Base-by-base conservation (phyloP, 1,139 yeast species). In the Yamadazyma blattariae region DNA sequence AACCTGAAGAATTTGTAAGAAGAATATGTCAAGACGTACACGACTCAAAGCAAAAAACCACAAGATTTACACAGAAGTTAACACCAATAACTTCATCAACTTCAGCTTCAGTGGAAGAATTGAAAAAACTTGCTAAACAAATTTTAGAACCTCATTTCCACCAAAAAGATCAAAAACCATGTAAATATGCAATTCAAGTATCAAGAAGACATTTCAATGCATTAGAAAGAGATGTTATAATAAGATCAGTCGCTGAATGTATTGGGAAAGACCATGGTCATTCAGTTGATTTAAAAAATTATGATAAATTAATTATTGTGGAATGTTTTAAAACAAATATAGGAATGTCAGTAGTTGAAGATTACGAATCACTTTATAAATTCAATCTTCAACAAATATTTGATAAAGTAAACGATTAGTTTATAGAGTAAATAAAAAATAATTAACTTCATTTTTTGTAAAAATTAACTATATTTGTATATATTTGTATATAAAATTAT, bases 271-370 rank as follows among this genome's bases (percentile, higher is more conserved):
- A 79, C 7, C 76, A 80, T 46, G 82, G 81, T 2, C 96, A 88
- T 54, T 64, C 66, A 23, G 96, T 92, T 9, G 95, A 89, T 53
- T 71, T 92, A 57, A 87, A 88, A 48, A 64, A 79, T 14, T 88
- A 79, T 52, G 95, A 89, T 39, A 82, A 82, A 51, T 65, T 92
- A 48, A 77, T 92, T 34, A 55, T 92, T 40, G 84, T 92, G 2
- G 96, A 89, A 55, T 86, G 96, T 52, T 92, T 82, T 61, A 90
- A 89, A 56, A 83, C 77, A 42, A 83, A 81, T 50, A 74, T 86
- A 30, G 95, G 95, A 3, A 80, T 84, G 77, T 74, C 89, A 53
- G 90, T 88, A 13, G 89, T 85, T 6, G 74, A 76, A 33, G 73
- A 76, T 42, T 87, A 76, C 52, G 79, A 80, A 28, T 57, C 61